These are phyloP conservation scores for Aspergillus taichungensis DNA, from an alignment of 495 filamentous ascomycete genomes.

Conservation along the genomic window DNA sequence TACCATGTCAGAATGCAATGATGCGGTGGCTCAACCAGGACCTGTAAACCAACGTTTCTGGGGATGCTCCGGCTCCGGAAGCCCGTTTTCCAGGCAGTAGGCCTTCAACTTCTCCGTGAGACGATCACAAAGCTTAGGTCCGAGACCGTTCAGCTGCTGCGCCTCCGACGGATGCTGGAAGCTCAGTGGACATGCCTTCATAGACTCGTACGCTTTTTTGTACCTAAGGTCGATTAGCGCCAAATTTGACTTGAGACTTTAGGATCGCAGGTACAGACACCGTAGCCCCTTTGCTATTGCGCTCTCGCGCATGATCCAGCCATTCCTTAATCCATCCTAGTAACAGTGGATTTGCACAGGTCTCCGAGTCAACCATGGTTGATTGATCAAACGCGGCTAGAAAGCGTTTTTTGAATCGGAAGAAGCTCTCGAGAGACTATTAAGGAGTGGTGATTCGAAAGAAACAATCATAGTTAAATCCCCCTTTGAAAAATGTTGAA, in stretches of 20 bases:
- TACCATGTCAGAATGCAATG: constrained; percentile 4
- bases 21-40: background rate
- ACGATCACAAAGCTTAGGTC: constrained; percentile 58
- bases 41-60: constrained; percentile 21
- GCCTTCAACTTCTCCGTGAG: constrained; percentile 59
- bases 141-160: constrained; percentile 63
- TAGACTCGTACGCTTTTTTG: constrained; percentile 71
- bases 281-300: constrained; percentile 59
- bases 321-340: constrained; percentile 73
- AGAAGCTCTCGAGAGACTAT: background rate
- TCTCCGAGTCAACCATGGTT: constrained; percentile 8
- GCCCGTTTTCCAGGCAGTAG: constrained; percentile 58
- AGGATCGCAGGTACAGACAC: constrained; percentile 29
- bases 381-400: background rate
- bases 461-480: background rate
- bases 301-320: constrained; percentile 63
- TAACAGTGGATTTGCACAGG: constrained; percentile 65
- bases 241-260: background rate
- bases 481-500: background rate
- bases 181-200: constrained; percentile 66
- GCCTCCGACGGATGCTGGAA: constrained; percentile 71
- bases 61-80: constrained; percentile 58
- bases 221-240: constrained; percentile 43
- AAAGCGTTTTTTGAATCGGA: background rate
- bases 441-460: background rate